Evolutionary conservation across 805 yeast genomes (phyloP), one percentile per base, ranked within the genome.

Genomic region (Ogataea paradorogensis): DNA sequence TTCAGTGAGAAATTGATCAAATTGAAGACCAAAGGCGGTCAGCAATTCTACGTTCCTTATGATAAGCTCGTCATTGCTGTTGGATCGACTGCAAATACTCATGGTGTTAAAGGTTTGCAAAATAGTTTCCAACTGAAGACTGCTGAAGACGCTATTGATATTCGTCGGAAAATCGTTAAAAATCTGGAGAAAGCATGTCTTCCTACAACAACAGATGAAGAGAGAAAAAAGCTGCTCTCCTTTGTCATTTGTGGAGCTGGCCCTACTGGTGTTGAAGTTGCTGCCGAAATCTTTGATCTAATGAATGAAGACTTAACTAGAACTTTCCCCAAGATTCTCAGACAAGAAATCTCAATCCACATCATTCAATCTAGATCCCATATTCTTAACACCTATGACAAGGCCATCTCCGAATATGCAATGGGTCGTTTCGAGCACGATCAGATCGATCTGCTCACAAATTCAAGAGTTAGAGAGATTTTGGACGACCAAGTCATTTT

Each of bases 231-330:
- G 42, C 58, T 81, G 44, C 65, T 81, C 33, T 73, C 80, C 37
- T 80, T 80, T 58, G 84, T 80, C 10, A 74, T 80, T 24, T 80
- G 85, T 58, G 87, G 87, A 46, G 87, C 86, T 45, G 87, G 87
- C 30, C 85, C 87, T 39, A 80, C 87, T 1, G 87, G 87, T 51
- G 84, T 78, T 25, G 87, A 80, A 56, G 73, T 80, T 51, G 87
- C 88, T 22, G 84, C 87, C 23, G 88, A 81, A 59, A 73, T 81
- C 21, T 79, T 67, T 49, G 88, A 81, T 52, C 58, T 81, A 50
- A 64, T 81, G 55, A 79, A 80, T 54, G 86, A 81, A 58, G 87
- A 81, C 55, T 60, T 81, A 50, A 67, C 71, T 31, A 68, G 71
- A 40, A 59, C 67, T 37, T 81, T 75, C 60, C 87, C 87, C 40